These are phyloP conservation scores for Neurospora sp. DNA, from an alignment of 495 filamentous ascomycete species.

Conservation along the genomic window DNA sequence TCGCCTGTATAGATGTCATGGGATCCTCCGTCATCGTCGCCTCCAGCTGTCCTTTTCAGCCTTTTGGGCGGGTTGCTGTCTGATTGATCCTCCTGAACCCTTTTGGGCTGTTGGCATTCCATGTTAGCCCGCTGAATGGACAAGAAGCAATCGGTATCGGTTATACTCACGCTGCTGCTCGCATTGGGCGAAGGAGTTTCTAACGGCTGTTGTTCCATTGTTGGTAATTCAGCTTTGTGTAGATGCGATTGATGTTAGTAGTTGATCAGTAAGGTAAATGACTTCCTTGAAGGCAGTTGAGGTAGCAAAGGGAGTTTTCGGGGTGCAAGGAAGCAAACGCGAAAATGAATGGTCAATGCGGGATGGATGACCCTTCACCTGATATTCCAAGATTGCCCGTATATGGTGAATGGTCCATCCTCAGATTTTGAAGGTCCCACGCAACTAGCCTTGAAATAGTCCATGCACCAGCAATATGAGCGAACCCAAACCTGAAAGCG, in stretches of 20 bases:
- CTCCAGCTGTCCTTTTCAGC: not conserved
- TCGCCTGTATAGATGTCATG: not conserved
- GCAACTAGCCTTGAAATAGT: not conserved
- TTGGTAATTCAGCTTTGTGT: not conserved
- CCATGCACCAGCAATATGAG: not conserved
- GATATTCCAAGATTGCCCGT: not conserved
- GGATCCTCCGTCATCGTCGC: not conserved
- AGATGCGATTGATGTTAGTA: not conserved
- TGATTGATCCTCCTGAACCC: not conserved
- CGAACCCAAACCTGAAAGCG: not conserved
- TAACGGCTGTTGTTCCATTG: not conserved
- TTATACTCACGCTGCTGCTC: not conserved
- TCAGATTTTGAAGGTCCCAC: not conserved
- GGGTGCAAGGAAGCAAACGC: not conserved
- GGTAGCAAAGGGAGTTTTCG: not conserved
- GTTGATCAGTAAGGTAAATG: too few species aligned
- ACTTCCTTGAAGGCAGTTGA: not conserved
- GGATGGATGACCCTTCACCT: not conserved
- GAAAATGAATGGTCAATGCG: not conserved
- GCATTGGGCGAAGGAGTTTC: not conserved
- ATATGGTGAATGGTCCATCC: not conserved
- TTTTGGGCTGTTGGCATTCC: not conserved
- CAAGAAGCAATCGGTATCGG: not conserved
- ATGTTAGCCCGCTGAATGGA: not conserved
- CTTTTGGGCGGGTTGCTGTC: not conserved